Evolutionary conservation across 768 basidiomycete species (phyloP), one percentile per base, ranked within the genome.

Genomic region (Cystobasidium tubakii): DNA sequence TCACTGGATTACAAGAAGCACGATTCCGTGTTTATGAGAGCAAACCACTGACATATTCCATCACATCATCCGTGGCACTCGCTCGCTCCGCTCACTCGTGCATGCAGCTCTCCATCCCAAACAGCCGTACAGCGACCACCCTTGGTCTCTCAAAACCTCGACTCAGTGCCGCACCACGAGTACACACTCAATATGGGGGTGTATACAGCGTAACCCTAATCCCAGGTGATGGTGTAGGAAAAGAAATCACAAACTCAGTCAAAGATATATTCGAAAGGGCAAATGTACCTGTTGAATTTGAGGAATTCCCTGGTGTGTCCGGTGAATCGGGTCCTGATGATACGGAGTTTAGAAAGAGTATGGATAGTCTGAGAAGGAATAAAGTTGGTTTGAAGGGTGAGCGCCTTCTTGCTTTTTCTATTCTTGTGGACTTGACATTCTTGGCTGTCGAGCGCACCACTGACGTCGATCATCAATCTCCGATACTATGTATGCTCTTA

Each of bases 221-320:
- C 25, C 63, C 95, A 55, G 96, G 96, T 77, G 96, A 99, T 80
- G 96, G 96, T 84, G 89, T 99, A 79, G 96, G 96, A 76, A 86
- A 87, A 79, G 96, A 99, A 84, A 92, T 99, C 80, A 92, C 95
- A 74, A 91, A 95, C 83, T 94, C 92, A 0, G 94, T 99, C 77
- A 98, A 99, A 84, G 94, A 98, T 83, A 94, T 99, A 81, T 99
- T 99, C 80, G 92, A 95, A 82, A 86, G 91, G 77, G 87, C 92
- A 81, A 99, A 98, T 80, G 96, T 94, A 36, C 96, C 96, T 82
- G 95, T 99, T 83, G 92, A 97, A 81, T 80, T 78, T 53, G 77
- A 78, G 54, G 72, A 71, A 39, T 64, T 74, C 96, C 50, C 69
- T 7, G 63, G 63, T 42, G 69, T 99, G 76, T 95, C 93, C 46